phyloP scores from a whole-genome alignment of 2,329 filamentous ascomycete genomes.

The Emericellopsis cladophorae region DNA sequence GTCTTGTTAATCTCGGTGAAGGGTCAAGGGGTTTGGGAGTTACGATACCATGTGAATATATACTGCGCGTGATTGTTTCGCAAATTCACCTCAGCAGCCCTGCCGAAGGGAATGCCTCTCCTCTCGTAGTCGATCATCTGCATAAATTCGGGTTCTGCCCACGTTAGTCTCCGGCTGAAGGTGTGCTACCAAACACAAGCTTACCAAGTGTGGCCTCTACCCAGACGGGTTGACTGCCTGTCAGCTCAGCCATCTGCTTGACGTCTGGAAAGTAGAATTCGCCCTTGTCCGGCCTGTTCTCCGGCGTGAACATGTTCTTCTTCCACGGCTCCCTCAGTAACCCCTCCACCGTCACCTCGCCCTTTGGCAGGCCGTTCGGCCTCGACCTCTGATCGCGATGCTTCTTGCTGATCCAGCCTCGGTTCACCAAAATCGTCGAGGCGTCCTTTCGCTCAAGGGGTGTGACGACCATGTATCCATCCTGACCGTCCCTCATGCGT shows the following conservation, averaged over 20 bases:
- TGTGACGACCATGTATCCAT: slow-evolving; percentile 86
- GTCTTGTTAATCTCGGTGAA: background rate
- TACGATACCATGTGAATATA: slow-evolving; percentile 88
- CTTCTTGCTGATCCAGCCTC: slow-evolving; percentile 84
- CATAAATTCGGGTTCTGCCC: slow-evolving; percentile 66
- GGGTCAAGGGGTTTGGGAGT: background rate
- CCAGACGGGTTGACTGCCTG: slow-evolving; percentile 81
- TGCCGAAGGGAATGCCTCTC: slow-evolving; percentile 80
- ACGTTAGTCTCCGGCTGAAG: background rate
- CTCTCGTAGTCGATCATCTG: slow-evolving; percentile 61
- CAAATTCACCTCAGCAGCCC: slow-evolving; percentile 79
- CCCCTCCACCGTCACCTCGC: slow-evolving; percentile 69
- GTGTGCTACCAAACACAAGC: background rate
- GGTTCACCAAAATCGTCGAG: slow-evolving; percentile 71
- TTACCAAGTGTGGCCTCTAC: slow-evolving; percentile 90
- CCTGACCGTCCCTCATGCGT: slow-evolving; percentile 74
- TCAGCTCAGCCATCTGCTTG: slow-evolving; percentile 72
- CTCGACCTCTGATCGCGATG: slow-evolving; percentile 53
- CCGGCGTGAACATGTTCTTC: slow-evolving; percentile 95
- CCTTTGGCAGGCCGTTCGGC: slow-evolving; percentile 51
- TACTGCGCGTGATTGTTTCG: slow-evolving; percentile 97
- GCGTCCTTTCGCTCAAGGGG: slow-evolving; percentile 60
- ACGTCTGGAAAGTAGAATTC: slow-evolving; percentile 97
- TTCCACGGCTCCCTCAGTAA: slow-evolving; percentile 82
- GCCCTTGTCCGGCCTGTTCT: slow-evolving; percentile 69